Evolutionary conservation across 2,329 filamentous ascomycete species (phyloP).

Genomic region (Colletotrichum phormii): DNA sequence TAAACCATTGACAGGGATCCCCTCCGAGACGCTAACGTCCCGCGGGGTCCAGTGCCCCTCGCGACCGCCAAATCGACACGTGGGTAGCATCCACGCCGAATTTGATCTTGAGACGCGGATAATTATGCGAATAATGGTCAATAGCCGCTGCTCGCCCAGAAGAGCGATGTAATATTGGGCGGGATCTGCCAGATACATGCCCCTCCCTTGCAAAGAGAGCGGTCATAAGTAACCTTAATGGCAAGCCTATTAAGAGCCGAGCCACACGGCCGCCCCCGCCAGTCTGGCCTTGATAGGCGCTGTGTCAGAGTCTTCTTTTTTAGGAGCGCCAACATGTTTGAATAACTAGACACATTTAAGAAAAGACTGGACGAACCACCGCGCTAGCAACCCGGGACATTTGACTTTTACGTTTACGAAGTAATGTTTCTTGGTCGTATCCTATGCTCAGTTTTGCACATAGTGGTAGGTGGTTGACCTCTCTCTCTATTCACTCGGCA

Average conservation of each 20-base stretch:
- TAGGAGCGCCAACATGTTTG: neutral
- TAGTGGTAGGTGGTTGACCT: neutral
- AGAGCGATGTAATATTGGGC: neutral
- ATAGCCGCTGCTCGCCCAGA: neutral
- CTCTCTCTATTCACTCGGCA: neutral
- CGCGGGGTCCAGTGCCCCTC: slow-evolving; percentile 9
- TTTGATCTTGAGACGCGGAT: neutral
- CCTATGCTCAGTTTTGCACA: too few relatives aligned
- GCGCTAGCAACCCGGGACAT: neutral
- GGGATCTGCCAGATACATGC: neutral
- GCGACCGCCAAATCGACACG: neutral
- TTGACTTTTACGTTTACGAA: too few relatives aligned
- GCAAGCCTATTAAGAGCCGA: neutral
- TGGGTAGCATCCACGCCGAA: neutral
- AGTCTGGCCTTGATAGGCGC: neutral
- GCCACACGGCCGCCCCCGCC: neutral
- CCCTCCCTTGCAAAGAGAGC: neutral
- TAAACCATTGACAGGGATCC: neutral
- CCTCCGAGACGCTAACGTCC: neutral
- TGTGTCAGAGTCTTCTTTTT: slow-evolving; percentile 5
- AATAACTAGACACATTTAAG: neutral
- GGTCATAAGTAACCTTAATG: neutral
- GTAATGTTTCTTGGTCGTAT: neutral
- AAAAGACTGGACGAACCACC: neutral
- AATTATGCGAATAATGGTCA: neutral